Percentiles rank a stretch among this genome's conserved stretches.
phyloP scores from a whole-genome alignment of 805 yeast genomes.

The Nakazawaea molendinolei region DNA sequence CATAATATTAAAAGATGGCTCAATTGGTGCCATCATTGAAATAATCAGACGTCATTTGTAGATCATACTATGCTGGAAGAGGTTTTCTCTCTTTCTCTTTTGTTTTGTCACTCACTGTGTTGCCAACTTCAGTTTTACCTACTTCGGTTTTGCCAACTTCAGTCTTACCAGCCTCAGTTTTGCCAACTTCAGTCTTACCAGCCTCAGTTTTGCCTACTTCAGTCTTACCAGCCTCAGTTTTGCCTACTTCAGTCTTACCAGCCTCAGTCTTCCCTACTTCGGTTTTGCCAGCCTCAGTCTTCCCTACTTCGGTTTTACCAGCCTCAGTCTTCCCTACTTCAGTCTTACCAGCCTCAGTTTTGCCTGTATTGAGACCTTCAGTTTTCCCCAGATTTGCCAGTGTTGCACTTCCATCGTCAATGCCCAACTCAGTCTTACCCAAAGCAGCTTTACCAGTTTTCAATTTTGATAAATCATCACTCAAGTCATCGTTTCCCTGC shows the following conservation, averaged over 20 bases:
- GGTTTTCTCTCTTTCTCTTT: not conserved
- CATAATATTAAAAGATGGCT: not conserved
- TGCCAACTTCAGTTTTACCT: conserved; percentile 10
- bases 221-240: conserved; percentile 10
- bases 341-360: not conserved
- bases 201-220: conserved; percentile 9
- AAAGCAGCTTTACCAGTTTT: not conserved
- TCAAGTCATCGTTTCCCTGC: conserved; percentile 1
- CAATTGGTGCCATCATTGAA: not conserved
- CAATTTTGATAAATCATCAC: not conserved
- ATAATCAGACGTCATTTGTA: not conserved
- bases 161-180: conserved; percentile 8
- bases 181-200: conserved; percentile 8
- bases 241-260: conserved; percentile 8
- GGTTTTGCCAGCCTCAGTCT: conserved; percentile 10
- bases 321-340: conserved; percentile 4
- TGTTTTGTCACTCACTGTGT: conserved; percentile 4
- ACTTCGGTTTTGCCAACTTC: conserved; percentile 8
- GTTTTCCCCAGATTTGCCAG: not conserved
- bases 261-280: conserved; percentile 8
- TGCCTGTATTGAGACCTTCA: not conserved
- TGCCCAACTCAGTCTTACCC: conserved; percentile 9
- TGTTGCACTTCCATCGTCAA: conserved; percentile 7
- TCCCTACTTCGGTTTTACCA: conserved; percentile 9
- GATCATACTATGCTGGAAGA: not conserved